Percentiles rank a stretch among this genome's conserved stretches.
Evolutionary conservation across 2,329 filamentous ascomycete genomes (phyloP).

Genomic region (Cryphonectria carpinicola): DNA sequence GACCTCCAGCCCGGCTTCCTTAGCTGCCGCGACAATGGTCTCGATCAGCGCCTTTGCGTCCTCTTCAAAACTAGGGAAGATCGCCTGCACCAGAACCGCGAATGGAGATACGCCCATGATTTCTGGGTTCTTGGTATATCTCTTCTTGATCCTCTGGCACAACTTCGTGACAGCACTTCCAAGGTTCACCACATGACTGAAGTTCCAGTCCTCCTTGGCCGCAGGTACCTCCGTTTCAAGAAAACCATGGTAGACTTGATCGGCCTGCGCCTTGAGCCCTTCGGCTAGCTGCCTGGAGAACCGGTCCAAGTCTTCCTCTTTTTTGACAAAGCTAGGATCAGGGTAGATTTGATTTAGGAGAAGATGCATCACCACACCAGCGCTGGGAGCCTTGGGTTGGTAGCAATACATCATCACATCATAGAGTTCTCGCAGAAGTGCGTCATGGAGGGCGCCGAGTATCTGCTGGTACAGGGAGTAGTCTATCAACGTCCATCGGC

Average conservation of each 20-base stretch:
- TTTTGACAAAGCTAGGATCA: slow-evolving; percentile 75
- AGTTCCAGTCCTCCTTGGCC: slow-evolving; percentile 83
- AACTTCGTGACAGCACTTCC: slow-evolving; percentile 85
- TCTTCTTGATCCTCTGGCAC: slow-evolving; percentile 87
- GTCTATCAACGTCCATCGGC: slow-evolving; percentile 71
- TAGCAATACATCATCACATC: slow-evolving; percentile 87
- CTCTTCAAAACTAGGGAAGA: slow-evolving; percentile 87
- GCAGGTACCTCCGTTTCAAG: slow-evolving; percentile 81
- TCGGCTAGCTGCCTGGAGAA: slow-evolving; percentile 75
- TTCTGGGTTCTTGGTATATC: slow-evolving; percentile 84
- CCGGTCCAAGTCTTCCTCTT: slow-evolving; percentile 69
- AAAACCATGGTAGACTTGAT: slow-evolving; percentile 77
- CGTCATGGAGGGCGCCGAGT: slow-evolving; percentile 76
- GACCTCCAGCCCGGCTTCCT: slow-evolving; percentile 73
- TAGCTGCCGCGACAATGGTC: slow-evolving; percentile 75
- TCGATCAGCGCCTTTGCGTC: slow-evolving; percentile 85
- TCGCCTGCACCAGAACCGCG: slow-evolving; percentile 76
- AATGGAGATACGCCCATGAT: slow-evolving; percentile 75
- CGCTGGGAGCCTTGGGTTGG: slow-evolving; percentile 81
- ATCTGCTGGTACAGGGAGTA: slow-evolving; percentile 74
- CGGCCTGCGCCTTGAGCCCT: slow-evolving; percentile 73
- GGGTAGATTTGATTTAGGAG: slow-evolving; percentile 80
- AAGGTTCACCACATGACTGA: slow-evolving; percentile 86
- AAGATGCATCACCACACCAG: slow-evolving; percentile 78
- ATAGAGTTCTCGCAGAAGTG: slow-evolving; percentile 83